These are phyloP conservation scores for Lentinula novae-zelandiae DNA, from an alignment of 1,284 basidiomycete genomes.

Conservation along the genomic window DNA sequence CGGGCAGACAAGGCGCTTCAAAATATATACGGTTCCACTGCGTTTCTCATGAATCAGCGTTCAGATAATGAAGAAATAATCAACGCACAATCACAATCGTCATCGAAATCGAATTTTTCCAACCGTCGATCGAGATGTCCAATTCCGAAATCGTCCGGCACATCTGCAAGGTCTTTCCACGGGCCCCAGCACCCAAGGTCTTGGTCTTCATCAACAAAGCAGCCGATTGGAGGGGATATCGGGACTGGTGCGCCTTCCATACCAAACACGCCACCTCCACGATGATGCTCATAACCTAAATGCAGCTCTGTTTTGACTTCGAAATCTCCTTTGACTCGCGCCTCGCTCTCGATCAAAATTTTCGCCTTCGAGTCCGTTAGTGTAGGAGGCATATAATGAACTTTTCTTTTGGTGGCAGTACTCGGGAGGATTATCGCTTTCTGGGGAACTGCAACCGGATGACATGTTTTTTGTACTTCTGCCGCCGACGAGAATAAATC, in stretches of 20 bases:
- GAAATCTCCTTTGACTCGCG: not conserved
- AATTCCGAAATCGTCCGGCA: constrained; percentile 20
- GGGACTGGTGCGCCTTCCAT: not conserved
- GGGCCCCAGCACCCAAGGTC: constrained; percentile 22
- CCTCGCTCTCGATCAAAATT: constrained; percentile 21
- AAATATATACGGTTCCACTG: not conserved
- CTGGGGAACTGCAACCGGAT: constrained; percentile 14
- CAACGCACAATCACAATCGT: constrained; percentile 23
- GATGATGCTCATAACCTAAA: not conserved
- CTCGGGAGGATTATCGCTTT: constrained; percentile 20
- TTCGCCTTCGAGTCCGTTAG: not conserved
- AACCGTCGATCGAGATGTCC: constrained; percentile 19
- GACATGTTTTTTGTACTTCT: not conserved
- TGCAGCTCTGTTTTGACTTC: not conserved
- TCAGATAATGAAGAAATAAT: not conserved
- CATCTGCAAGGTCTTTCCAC: constrained; percentile 13
- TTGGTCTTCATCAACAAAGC: constrained; percentile 16
- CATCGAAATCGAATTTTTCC: constrained; percentile 23
- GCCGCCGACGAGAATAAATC: constrained; percentile 15
- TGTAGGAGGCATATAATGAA: constrained; percentile 19
- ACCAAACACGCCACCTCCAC: constrained; percentile 1
- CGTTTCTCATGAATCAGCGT: not conserved
- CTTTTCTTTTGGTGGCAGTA: constrained; percentile 17
- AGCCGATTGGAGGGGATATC: constrained; percentile 19
- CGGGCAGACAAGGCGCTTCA: not conserved